These are phyloP conservation scores for Cladosporium sp. DNA, from an alignment of 2,329 filamentous ascomycete genomes.

Conservation along the genomic window DNA sequence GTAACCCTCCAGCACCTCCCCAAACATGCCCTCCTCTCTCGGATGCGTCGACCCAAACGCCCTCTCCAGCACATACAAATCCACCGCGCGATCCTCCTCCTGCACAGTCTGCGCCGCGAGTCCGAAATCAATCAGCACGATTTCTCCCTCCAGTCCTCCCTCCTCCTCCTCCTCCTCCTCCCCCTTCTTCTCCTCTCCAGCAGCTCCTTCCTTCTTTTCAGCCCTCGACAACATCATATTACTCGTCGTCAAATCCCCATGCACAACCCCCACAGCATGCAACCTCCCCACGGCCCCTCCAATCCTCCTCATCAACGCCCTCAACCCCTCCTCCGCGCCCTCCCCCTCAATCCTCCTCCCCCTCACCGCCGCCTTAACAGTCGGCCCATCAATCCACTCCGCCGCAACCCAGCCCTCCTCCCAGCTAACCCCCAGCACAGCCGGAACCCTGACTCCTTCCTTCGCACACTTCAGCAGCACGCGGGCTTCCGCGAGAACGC, in stretches of 20 bases:
- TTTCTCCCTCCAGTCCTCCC: slow-evolving; percentile 62
- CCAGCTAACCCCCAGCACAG: slow-evolving; percentile 70
- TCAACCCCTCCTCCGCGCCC: slow-evolving; percentile 35
- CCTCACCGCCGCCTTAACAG: slow-evolving; percentile 67
- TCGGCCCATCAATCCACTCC: slow-evolving; percentile 78
- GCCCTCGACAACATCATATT: slow-evolving; percentile 79
- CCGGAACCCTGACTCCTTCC: slow-evolving; percentile 80
- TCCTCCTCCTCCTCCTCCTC: slow-evolving; percentile 14
- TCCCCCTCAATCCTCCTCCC: slow-evolving; percentile 30
- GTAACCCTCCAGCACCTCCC: slow-evolving; percentile 77
- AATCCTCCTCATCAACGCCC: slow-evolving; percentile 38
- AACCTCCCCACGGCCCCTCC: slow-evolving; percentile 50
- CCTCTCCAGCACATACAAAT: slow-evolving; percentile 91
- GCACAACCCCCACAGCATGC: slow-evolving; percentile 83
- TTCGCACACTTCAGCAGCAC: slow-evolving; percentile 76
- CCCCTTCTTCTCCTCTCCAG: slow-evolving; percentile 26
- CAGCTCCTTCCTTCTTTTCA: background rate
- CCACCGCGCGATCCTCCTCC: slow-evolving; percentile 93
- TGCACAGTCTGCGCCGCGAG: slow-evolving; percentile 77
- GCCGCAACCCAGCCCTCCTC: slow-evolving; percentile 72
- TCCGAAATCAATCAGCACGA: slow-evolving; percentile 93
- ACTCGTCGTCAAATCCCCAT: slow-evolving; percentile 95
- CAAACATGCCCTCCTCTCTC: slow-evolving; percentile 77
- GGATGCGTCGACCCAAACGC: slow-evolving; percentile 96
- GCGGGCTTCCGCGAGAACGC: slow-evolving; percentile 85